A percentile compares a stretch with the other conserved stretches of the same genome.
Conservation (phyloP, 2,329 filamentous ascomycete genomes). For the Sclerotinia glacialis region DNA sequence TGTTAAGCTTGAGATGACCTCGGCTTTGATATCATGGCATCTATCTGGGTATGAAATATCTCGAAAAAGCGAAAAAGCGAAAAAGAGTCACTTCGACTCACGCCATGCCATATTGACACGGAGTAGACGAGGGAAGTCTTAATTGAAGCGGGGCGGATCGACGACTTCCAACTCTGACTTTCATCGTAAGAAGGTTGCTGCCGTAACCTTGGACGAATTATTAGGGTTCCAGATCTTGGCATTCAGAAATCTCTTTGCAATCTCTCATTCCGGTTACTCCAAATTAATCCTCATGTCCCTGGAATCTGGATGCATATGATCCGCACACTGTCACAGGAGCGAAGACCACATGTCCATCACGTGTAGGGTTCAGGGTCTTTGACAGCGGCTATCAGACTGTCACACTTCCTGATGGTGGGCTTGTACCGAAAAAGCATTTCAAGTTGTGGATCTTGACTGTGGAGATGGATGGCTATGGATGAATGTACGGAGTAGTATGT, state of each 20-base stretch:
- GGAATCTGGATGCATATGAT: no score
- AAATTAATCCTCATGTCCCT: not conserved
- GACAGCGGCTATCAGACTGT: not conserved
- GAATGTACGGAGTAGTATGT: no score
- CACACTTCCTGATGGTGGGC: not conserved
- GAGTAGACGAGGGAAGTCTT: not conserved
- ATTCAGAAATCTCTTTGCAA: not conserved
- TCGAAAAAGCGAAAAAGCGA: no score
- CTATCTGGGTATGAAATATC: not conserved
- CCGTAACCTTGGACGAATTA: not conserved
- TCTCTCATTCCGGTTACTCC: not conserved
- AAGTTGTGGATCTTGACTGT: not conserved
- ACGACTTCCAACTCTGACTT: not conserved
- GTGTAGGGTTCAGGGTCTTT: constrained; percentile 1
- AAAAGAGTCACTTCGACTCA: not conserved
- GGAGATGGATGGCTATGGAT: no score
- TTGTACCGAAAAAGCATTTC: not conserved
- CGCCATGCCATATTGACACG: not conserved
- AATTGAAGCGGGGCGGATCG: not conserved
- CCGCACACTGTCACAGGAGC: not conserved
- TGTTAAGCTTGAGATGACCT: not conserved
- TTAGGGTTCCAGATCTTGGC: not conserved
- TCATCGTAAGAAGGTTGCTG: not conserved
- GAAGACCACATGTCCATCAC: constrained; percentile 6
- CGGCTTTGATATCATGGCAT: not conserved